These are phyloP conservation scores for Lentinula aciculospora DNA, from an alignment of 768 basidiomycete species.

Conservation along the genomic window DNA sequence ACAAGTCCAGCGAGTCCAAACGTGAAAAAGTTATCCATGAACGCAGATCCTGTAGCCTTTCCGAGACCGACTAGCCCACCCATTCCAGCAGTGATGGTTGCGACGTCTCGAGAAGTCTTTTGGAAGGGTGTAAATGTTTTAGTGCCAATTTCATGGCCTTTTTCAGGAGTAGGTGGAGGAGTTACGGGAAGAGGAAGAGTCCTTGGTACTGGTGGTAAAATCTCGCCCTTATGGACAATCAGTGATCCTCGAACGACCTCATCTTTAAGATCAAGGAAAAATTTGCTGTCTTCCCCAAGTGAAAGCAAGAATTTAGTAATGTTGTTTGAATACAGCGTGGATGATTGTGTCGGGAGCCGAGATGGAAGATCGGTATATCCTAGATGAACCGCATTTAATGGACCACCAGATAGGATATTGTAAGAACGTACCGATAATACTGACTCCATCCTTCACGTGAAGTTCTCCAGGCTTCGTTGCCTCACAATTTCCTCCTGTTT, in stretches of 20 bases:
- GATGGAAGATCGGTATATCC: constrained; percentile 84
- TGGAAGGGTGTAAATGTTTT: constrained; percentile 83
- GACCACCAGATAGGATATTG: not conserved
- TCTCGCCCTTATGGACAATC: constrained; percentile 61
- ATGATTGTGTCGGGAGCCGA: constrained; percentile 85
- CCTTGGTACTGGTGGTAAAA: constrained; percentile 64
- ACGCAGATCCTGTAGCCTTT: constrained; percentile 72
- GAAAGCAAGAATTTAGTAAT: constrained; percentile 86
- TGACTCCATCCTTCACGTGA: constrained; percentile 67
- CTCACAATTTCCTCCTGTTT: constrained; percentile 87
- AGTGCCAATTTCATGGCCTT: constrained; percentile 39
- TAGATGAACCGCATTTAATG: constrained; percentile 19
- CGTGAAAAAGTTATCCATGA: constrained; percentile 88
- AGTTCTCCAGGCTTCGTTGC: constrained; percentile 77
- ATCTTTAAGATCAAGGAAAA: constrained; percentile 66
- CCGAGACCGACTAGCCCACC: constrained; percentile 67
- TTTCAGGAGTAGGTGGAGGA: constrained; percentile 43
- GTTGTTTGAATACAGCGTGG: constrained; percentile 88
- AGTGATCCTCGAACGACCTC: constrained; percentile 83
- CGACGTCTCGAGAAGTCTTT: constrained; percentile 71
- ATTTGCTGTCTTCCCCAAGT: constrained; percentile 55
- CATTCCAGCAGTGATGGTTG: constrained; percentile 71
- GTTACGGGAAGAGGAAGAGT: constrained; percentile 56
- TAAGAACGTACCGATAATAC: constrained; percentile 61
- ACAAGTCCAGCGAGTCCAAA: constrained; percentile 84